Evolutionary conservation across 2,329 filamentous ascomycete genomes (phyloP).

Genomic region (Neofusicoccum parvum): DNA sequence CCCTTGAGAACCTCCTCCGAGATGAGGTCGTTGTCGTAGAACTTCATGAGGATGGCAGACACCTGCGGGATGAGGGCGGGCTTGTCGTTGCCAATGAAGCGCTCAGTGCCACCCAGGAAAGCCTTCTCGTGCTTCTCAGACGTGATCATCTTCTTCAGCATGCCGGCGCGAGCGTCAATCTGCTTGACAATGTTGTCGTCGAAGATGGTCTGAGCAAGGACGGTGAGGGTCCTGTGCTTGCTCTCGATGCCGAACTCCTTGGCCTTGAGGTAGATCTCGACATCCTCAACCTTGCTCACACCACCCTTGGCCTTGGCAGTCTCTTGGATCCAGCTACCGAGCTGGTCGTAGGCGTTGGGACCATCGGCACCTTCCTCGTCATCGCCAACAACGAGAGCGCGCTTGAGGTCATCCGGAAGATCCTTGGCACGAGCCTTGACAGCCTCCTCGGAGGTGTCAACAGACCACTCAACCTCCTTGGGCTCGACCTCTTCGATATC

Average conservation of each 20-base stretch:
- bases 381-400: constrained; percentile 80
- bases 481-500: constrained; percentile 72
- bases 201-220: constrained; percentile 92
- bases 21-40: constrained; percentile 89
- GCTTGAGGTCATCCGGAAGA: constrained; percentile 92
- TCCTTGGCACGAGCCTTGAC: constrained; percentile 92
- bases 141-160: constrained; percentile 91
- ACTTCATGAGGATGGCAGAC: constrained; percentile 82
- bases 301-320: constrained; percentile 69
- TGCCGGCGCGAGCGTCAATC: constrained; percentile 77
- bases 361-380: constrained; percentile 77
- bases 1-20: constrained; percentile 84
- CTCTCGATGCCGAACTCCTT: constrained; percentile 91
- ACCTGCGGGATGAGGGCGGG: constrained; percentile 77
- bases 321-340: constrained; percentile 90
- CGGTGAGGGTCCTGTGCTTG: constrained; percentile 91
- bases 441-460: constrained; percentile 94
- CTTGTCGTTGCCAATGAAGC: constrained; percentile 81
- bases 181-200: constrained; percentile 86
- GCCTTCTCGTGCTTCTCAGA: constrained; percentile 96
- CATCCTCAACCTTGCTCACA: constrained; percentile 78
- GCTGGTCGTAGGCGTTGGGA: constrained; percentile 78
- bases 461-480: constrained; percentile 91
- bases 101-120: constrained; percentile 91
- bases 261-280: constrained; percentile 94